Conservation (phyloP, 768 basidiomycete species). For the Exidia glandulosa region DNA sequence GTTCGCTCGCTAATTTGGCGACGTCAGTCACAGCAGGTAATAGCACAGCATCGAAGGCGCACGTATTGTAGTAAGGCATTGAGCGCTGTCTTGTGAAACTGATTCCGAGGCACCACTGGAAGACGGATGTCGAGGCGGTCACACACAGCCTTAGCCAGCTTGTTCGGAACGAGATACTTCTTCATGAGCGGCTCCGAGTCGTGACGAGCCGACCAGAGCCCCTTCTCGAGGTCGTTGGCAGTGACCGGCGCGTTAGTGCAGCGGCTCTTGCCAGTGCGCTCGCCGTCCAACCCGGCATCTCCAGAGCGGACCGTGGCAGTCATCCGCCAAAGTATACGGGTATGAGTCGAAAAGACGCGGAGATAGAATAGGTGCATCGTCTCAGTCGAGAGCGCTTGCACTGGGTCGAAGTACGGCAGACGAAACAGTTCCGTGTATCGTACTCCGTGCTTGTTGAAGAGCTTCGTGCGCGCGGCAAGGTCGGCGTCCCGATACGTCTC, state of each 20-base stretch:
- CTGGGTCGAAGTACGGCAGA: conserved; percentile 29
- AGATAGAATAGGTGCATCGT: background rate
- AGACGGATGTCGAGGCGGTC: background rate
- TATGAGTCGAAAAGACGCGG: background rate
- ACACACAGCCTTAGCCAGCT: background rate
- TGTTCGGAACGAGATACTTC: background rate
- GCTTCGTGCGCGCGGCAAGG: background rate
- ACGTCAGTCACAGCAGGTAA: too few relatives aligned
- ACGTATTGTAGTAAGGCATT: background rate
- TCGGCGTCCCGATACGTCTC: conserved; percentile 2
- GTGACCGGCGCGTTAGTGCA: background rate
- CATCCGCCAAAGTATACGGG: background rate
- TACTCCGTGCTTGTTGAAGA: conserved; percentile 11
- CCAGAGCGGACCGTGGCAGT: background rate
- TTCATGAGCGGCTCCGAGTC: background rate
- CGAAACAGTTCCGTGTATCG: conserved; percentile 17
- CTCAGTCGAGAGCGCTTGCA: conserved; percentile 21
- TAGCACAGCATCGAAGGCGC: too few relatives aligned
- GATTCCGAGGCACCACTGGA: background rate
- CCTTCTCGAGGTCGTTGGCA: background rate
- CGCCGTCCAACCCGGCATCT: background rate
- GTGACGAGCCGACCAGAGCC: background rate
- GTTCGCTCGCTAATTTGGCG: background rate
- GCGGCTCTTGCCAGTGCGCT: background rate
- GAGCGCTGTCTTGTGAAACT: background rate